Evolutionary conservation across 805 yeast genomes (phyloP).

Genomic region (Kockiozyma suomiensis): DNA sequence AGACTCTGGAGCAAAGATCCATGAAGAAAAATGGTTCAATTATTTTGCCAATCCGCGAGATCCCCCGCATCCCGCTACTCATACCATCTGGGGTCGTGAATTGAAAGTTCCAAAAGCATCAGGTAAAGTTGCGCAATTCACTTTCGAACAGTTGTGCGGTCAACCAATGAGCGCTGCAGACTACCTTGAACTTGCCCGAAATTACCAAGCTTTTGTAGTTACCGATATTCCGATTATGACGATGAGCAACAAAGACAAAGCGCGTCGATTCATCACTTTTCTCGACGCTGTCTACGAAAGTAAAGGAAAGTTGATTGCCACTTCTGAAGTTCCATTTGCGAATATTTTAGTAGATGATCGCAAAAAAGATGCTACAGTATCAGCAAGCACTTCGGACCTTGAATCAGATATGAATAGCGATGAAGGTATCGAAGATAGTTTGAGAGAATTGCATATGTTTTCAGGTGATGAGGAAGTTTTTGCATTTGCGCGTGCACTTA

Average conservation of each 20-base stretch:
- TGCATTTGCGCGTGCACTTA: conserved; percentile 93
- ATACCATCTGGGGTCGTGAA: conserved; percentile 85
- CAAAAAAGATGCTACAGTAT: conserved; percentile 54
- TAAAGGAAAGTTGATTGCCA: conserved; percentile 83
- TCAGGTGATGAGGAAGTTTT: conserved; percentile 92
- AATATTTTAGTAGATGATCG: conserved; percentile 74
- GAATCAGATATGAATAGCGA: conserved; percentile 46
- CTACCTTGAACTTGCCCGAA: conserved; percentile 76
- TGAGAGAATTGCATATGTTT: conserved; percentile 48
- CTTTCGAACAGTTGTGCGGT: conserved; percentile 86
- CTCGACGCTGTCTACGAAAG: conserved; percentile 94
- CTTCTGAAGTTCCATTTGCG: conserved; percentile 82
- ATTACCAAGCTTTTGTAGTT: conserved; percentile 76
- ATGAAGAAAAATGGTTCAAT: conserved; percentile 74
- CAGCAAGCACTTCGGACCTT: conserved; percentile 52
- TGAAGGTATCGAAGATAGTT: conserved; percentile 59
- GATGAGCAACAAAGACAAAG: conserved; percentile 74
- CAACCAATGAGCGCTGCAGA: conserved; percentile 91
- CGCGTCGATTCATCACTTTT: conserved; percentile 90
- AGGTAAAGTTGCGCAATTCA: conserved; percentile 83
- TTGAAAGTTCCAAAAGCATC: conserved; percentile 73
- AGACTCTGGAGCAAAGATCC: conserved; percentile 59
- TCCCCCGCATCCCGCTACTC: conserved; percentile 41
- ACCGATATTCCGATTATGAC: conserved; percentile 91
- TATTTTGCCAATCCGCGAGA: conserved; percentile 61